Evolutionary conservation across 2,329 filamentous ascomycete genomes (phyloP), one percentile per base, ranked within the genome.

Genomic region (Alternaria viburni): DNA sequence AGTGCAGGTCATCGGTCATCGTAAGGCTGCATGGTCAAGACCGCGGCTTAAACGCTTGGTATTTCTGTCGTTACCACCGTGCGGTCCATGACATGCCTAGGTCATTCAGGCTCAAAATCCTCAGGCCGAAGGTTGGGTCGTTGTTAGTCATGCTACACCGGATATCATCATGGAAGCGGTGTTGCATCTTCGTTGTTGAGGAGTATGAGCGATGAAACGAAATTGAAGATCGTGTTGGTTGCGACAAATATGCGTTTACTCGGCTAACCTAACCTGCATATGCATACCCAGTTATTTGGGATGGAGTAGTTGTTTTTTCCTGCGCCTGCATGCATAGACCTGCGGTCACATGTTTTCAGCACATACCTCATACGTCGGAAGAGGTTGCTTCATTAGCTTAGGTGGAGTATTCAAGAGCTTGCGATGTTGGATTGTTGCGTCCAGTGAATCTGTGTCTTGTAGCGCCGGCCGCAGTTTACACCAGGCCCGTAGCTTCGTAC

Each of bases 311-410:
- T 47, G 54, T 52, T 57, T 57, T 41, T 43, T 52, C 50, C 52
- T 58, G 54, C 60, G 45, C 54, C 36, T 64, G 65, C 61, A 70
- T 70, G 68, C 68, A 70, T 67, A 41, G 13, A 30, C 36, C 36
- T 49, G 26, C 56, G 55, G 57, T 69, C 64, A 67, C 64, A 66
- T 70, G 67, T 57, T 66, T 61, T 54, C 23, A 44, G 50, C 36
- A 52, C 62, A 59, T 54, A 45, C 46, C 19, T 51, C 59, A 60
- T 15, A 57, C 19, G 25, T 36, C 19, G 32, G 28, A 23, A 41
- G 21, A 45, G 23, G 13, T 54, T n/a, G 50, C 12, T 12, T 36
- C 25, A 44, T 44, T 15, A 54, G 28, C 41, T 28, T 19, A 15
- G 23, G 13, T 54, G 45, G 17, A 23, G 30, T 36, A 52, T 15